Conservation (phyloP, 345 rosid genomes). For the Nephelium lappaceum region DNA sequence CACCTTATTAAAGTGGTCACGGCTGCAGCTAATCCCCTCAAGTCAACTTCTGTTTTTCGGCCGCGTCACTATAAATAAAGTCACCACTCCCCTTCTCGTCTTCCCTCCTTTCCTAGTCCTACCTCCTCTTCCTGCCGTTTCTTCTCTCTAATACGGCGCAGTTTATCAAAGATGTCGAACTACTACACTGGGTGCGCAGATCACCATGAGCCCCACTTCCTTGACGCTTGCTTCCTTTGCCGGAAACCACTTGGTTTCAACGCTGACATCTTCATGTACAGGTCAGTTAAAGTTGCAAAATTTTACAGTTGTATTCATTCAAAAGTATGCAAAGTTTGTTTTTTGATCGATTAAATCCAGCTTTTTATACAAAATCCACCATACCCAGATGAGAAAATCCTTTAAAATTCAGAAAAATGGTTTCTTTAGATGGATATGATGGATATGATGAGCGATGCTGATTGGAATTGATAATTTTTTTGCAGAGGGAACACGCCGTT, state of each 20-base stretch:
- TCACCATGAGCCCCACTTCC: conserved; percentile 58
- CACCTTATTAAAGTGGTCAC: conserved; percentile 20
- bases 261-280: conserved; percentile 91
- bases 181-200: conserved; percentile 35
- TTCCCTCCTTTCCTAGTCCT: neutral
- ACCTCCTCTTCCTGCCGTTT: neutral
- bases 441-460: neutral
- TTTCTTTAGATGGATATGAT: neutral
- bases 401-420: neutral
- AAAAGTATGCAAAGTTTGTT: neutral
- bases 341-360: too few relatives aligned
- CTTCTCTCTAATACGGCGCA: neutral
- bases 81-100: neutral
- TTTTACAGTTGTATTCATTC: neutral
- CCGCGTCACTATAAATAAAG: conserved; percentile 9
- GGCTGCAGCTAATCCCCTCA: conserved; percentile 28
- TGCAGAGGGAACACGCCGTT: conserved; percentile 76
- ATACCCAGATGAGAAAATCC: neutral
- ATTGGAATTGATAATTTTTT: neutral
- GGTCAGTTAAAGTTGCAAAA: conserved; percentile 33
- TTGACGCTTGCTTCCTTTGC: conserved; percentile 74
- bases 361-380: neutral
- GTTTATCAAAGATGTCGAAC: conserved; percentile 27
- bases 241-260: conserved; percentile 58
- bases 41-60: neutral